Conservation (phyloP, 2,329 filamentous ascomycete species). For the Chrysoporthe cubensis region DNA sequence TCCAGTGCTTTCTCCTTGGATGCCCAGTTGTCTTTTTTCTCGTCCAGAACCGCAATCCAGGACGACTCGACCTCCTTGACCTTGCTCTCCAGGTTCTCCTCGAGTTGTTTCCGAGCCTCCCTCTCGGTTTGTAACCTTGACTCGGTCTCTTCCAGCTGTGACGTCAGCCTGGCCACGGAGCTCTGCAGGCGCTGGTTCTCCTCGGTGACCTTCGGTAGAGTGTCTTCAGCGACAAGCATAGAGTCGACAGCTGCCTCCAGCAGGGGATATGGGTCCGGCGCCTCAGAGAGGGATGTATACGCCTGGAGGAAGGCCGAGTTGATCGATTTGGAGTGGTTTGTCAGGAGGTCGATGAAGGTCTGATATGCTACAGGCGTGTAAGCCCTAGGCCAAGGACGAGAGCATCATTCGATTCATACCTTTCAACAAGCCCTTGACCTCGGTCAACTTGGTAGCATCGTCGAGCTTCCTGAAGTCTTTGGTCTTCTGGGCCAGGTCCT, state of each 20-base stretch:
- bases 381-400: constrained; percentile 24
- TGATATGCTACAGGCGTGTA: constrained; percentile 74
- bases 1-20: constrained; percentile 87
- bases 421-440: constrained; percentile 90
- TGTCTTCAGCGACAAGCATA: constrained; percentile 89
- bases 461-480: constrained; percentile 97
- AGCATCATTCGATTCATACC: constrained; percentile 50
- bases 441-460: constrained; percentile 80
- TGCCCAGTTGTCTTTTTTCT: constrained; percentile 96
- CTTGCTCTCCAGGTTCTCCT: constrained; percentile 75
- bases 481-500: constrained; percentile 97
- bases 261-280: constrained; percentile 92
- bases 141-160: constrained; percentile 83
- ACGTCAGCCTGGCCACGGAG: constrained; percentile 73
- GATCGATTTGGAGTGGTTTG: constrained; percentile 92
- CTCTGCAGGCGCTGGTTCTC: constrained; percentile 89
- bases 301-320: constrained; percentile 91
- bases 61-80: constrained; percentile 89
- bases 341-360: constrained; percentile 93
- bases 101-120: constrained; percentile 71
- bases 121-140: constrained; percentile 79
- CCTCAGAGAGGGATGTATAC: constrained; percentile 92
- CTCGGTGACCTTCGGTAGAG: constrained; percentile 81
- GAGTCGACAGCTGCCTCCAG: constrained; percentile 96
- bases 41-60: constrained; percentile 86